Percentiles rank a stretch among this genome's conserved stretches.
Conservation (phyloP, 1,284 basidiomycete genomes). For the Flammula alnicola region DNA sequence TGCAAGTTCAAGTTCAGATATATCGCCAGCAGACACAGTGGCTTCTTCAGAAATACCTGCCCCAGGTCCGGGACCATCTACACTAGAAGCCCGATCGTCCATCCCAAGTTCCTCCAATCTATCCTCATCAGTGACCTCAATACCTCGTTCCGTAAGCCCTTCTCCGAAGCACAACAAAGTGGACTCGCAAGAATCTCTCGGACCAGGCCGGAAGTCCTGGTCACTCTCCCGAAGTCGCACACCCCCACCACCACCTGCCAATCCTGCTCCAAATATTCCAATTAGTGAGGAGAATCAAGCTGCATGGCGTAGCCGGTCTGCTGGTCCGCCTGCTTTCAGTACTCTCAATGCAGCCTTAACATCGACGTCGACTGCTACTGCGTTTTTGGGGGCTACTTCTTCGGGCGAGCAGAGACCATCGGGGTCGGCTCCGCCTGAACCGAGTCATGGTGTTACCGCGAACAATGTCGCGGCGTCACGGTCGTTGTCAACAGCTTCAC, state of each 20-base stretch:
- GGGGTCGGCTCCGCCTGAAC: conserved; percentile 15
- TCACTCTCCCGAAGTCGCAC: conserved; percentile 34
- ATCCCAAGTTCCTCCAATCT: conserved; percentile 24
- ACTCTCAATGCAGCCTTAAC: conserved; percentile 48
- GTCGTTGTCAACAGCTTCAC: conserved; percentile 7
- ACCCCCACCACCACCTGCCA: conserved; percentile 26
- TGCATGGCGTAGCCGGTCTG: conserved; percentile 34
- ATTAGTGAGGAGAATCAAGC: conserved; percentile 26
- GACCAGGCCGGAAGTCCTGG: conserved; percentile 26
- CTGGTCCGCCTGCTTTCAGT: conserved; percentile 46
- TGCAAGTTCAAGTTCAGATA: conserved; percentile 21
- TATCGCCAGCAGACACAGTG: conserved; percentile 18
- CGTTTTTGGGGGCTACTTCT: conserved; percentile 33
- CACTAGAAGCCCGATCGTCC: conserved; percentile 25
- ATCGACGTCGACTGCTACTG: conserved; percentile 49
- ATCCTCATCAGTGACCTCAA: conserved; percentile 28
- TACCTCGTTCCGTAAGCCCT: conserved; percentile 21
- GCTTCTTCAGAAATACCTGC: conserved; percentile 10
- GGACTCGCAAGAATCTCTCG: conserved; percentile 22
- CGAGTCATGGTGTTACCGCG: conserved; percentile 1
- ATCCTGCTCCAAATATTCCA: conserved; percentile 23
- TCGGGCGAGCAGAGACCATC: conserved; percentile 7
- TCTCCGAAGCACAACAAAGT: conserved; percentile 16
- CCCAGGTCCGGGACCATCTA: conserved; percentile 27
- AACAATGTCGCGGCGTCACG: not conserved